Evolutionary conservation across 2,329 filamentous ascomycete species (phyloP).

Genomic region (Alternaria brassicae): DNA sequence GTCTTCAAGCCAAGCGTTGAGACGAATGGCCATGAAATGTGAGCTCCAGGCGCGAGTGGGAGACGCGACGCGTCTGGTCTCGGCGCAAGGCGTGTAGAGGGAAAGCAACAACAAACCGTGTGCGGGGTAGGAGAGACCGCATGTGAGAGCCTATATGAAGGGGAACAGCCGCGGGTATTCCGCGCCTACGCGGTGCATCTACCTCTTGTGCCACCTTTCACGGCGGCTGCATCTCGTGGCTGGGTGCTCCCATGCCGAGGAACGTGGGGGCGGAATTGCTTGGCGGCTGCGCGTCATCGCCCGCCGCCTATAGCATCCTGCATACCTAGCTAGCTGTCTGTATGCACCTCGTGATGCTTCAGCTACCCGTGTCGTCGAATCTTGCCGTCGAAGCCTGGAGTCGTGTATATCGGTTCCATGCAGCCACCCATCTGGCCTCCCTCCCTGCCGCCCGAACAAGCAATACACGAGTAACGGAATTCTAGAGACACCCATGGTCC

Average conservation of each 20-base stretch:
- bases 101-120: neutral
- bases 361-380: conserved; percentile 2
- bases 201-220: conserved; percentile 3
- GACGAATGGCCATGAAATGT: conserved; percentile 24
- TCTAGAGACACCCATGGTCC: conserved; percentile 8
- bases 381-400: conserved; percentile 8
- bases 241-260: conserved; percentile 2
- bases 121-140: neutral
- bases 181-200: neutral
- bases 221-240: conserved; percentile 2
- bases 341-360: conserved; percentile 11
- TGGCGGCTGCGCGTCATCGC: conserved; percentile 23
- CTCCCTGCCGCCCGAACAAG: neutral
- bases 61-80: conserved; percentile 24
- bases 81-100: neutral
- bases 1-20: conserved; percentile 34
- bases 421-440: neutral
- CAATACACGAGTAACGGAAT: conserved; percentile 7
- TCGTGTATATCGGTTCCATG: neutral
- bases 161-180: neutral
- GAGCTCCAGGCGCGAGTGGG: neutral
- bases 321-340: neutral
- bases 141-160: neutral
- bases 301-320: conserved; percentile 2
- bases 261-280: conserved; percentile 1